Percentiles rank a stretch among this genome's conserved stretches.
Evolutionary conservation across 2,329 filamentous ascomycete genomes (phyloP).

Genomic region (Volutella citrinella): DNA sequence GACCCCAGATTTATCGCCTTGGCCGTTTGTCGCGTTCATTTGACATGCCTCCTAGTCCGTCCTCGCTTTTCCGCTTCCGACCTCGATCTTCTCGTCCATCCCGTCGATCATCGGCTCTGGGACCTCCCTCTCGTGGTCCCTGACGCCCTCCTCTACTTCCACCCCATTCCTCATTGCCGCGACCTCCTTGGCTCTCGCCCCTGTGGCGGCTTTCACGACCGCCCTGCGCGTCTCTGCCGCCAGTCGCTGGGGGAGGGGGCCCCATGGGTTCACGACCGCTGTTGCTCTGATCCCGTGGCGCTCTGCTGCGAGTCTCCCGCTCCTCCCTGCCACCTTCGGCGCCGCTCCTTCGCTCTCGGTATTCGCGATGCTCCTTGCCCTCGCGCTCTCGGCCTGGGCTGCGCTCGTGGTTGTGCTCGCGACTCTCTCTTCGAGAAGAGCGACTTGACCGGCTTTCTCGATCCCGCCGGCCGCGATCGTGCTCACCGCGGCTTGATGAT

Average conservation of each 20-base stretch:
- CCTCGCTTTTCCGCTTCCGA: conserved; percentile 45
- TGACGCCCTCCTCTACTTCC: conserved; percentile 33
- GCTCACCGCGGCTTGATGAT: conserved; percentile 27
- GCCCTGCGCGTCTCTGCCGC: conserved; percentile 29
- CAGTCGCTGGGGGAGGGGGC: conserved; percentile 22
- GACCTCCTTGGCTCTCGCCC: conserved; percentile 21
- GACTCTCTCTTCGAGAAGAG: conserved; percentile 46
- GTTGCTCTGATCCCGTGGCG: conserved; percentile 23
- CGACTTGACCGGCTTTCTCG: conserved; percentile 38
- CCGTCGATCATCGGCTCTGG: conserved; percentile 23
- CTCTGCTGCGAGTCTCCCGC: conserved; percentile 31
- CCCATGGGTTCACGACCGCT: conserved; percentile 28
- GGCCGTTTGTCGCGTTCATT: conserved; percentile 54
- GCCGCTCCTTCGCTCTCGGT: conserved; percentile 41
- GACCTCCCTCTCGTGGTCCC: conserved; percentile 26
- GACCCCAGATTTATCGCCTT: too few species aligned
- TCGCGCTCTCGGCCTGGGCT: conserved; percentile 46
- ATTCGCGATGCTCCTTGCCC: conserved; percentile 42
- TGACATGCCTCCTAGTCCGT: conserved; percentile 35
- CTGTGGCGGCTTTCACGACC: conserved; percentile 32
- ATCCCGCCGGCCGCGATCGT: conserved; percentile 44
- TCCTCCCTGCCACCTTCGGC: conserved; percentile 31
- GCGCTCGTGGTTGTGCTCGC: conserved; percentile 49
- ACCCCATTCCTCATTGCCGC: conserved; percentile 33
- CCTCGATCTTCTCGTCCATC: conserved; percentile 34